phyloP scores from a whole-genome alignment of 352 stramenopile genomes.

The Pythium rishiriense region DNA sequence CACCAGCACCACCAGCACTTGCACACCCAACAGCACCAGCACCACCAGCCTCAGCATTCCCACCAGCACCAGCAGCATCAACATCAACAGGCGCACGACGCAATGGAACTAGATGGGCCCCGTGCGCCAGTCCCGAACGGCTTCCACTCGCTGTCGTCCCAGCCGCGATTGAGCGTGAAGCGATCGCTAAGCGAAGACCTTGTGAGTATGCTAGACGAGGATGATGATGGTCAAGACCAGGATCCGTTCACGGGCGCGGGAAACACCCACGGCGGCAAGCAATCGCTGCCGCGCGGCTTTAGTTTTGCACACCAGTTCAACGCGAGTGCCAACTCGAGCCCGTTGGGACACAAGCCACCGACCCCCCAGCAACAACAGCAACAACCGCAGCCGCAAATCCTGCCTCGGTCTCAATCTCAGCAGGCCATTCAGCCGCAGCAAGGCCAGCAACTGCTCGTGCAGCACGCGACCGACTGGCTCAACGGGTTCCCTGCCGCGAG shows the following conservation, averaged over 20 bases:
- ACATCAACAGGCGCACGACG: constrained; percentile 2
- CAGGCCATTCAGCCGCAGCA: constrained; percentile 26
- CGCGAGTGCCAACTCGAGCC: constrained; percentile 12
- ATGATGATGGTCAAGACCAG: constrained; percentile 23
- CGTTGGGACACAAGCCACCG: constrained; percentile 4
- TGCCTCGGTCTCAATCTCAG: constrained; percentile 4
- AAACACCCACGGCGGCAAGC: constrained; percentile 5
- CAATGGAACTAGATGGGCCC: constrained; percentile 23
- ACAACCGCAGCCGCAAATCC: constrained; percentile 12
- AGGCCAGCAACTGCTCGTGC: constrained; percentile 42
- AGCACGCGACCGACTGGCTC: constrained; percentile 20
- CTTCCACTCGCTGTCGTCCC: constrained; percentile 23
- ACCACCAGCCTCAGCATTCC: constrained; percentile 6
- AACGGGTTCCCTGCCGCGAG: constrained; percentile 17
- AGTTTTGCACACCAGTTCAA: constrained; percentile 9
- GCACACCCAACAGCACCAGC: not conserved
- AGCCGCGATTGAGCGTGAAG: constrained; percentile 43
- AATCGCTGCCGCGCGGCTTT: constrained; percentile 9
- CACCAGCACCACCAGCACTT: constrained; percentile 19
- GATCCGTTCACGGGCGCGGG: constrained; percentile 11
- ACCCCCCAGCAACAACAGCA: constrained; percentile 6
- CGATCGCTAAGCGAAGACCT: constrained; percentile 77
- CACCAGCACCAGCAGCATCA: constrained; percentile 25
- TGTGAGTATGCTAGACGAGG: constrained; percentile 71
- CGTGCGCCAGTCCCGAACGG: constrained; percentile 1